Conservation (phyloP, 2,329 filamentous ascomycete species). For the Sarocladium oryzae region DNA sequence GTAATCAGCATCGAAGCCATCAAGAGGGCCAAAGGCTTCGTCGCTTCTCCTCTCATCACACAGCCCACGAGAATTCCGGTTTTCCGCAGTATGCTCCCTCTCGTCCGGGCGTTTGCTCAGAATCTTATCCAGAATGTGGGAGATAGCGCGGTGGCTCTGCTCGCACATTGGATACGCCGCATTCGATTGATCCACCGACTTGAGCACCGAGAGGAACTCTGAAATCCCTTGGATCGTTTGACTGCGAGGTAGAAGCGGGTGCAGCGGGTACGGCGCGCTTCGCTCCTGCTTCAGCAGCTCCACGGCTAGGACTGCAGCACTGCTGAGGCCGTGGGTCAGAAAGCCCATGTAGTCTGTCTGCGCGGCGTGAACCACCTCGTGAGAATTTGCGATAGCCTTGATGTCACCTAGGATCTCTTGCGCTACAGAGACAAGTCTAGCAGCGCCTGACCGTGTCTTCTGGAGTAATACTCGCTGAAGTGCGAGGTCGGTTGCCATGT, state of each 20-base stretch:
- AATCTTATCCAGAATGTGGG: not conserved
- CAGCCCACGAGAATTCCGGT: no score
- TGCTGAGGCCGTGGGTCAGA: not conserved
- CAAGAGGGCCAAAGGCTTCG: no score
- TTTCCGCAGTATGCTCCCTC: not conserved
- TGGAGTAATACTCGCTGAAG: conserved; percentile 1
- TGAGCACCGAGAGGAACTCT: not conserved
- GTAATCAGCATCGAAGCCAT: no score
- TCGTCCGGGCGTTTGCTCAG: not conserved
- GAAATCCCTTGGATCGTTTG: not conserved
- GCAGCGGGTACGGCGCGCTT: not conserved
- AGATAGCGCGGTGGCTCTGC: not conserved
- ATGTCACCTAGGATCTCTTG: not conserved
- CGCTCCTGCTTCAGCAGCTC: conserved; percentile 4
- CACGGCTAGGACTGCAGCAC: not conserved
- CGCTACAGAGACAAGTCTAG: not conserved
- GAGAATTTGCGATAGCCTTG: not conserved
- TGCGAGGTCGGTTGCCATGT: not conserved
- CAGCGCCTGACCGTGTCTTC: not conserved
- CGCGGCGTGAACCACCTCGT: not conserved
- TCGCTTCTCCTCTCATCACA: no score
- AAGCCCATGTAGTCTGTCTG: not conserved
- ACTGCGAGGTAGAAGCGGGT: not conserved
- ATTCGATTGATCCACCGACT: not conserved
- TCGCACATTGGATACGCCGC: conserved; percentile 2